Base-by-base conservation (phyloP, 208 protist genomes). In the Crithidia bombi region DNA sequence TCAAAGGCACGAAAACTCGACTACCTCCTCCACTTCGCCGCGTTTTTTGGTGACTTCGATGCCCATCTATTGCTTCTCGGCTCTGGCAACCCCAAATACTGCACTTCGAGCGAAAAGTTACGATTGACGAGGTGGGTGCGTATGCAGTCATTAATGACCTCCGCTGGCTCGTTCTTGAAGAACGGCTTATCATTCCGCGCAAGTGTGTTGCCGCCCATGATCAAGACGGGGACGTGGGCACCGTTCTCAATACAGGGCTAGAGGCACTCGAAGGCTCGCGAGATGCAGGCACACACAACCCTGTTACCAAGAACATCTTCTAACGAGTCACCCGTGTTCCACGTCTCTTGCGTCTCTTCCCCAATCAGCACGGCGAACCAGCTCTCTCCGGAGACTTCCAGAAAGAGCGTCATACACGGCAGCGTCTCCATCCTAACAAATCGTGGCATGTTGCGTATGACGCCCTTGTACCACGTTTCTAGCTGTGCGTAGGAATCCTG, bases 311-410 rank as follows among this genome's bases (percentile, higher is more conserved):
- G 69, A 12, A 55, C n/a, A 15, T 67, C 69, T 15, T 68, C 51
- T 51, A 74, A 15, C 41, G 28, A 62, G 12, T 39, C 59, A 3
- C 25, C 30, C 19, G 30, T 57, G 39, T 52, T 68, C 69, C 69
- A 74, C 30, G 51, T 74, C 69, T 62, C 69, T 19, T 74, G 59
- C 33, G 69, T 68, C 12, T 74, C 69, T 23, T 74, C 39, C 0
- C 38, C 41, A 12, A 66, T 55, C 38, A 74, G 38, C 38, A 67
- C 52, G 19, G 59, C 38, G 28, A 62, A 28, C 36, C 69, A 74
- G 26, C 23, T 52, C 32, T 41, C 59, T 0, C 2, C 14, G 3
- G 35, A 52, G 43, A 74, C 9, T 49, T 67, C 59, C 32, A 67
- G 39, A 28, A 63, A 67, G 28, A 68, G 59, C 1, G 49, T 51